Base-by-base conservation (phyloP, 176 grass and related monocot species). In the Juncus inflexus region DNA sequence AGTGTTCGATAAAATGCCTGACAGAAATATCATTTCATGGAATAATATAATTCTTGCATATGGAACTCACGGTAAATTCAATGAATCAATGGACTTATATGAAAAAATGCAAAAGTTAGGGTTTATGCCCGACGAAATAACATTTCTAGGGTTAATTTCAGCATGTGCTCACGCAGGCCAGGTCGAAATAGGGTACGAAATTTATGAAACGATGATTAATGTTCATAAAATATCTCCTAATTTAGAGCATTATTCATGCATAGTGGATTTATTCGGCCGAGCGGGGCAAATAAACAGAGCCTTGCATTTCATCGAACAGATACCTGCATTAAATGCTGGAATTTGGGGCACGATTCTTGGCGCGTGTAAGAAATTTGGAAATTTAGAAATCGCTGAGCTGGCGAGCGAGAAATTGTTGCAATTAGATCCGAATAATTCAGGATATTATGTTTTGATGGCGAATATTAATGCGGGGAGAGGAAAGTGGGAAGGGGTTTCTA, bases 371-470 rank as follows among this genome's bases (percentile, higher is more conserved):
- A 64, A 90, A 38, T 72, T 86, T 82, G 74, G 81, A 42, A 82
- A 87, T 49, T 60, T 87, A 64, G 86, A 82, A 52, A 67, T 95
- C 63, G 90, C 86, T 41, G 83, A 87, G 13, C 56, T 96, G 16
- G 91, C 83, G 49, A 90, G 81, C 7, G 62, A 80, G 42, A 74
- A 87, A 58, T 67, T 90, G 37, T 85, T 85, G 47, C 72, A 85
- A 43, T 65, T 90, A 72, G 91, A 96, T 70, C 86, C 84, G 45
- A 10, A 58, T 37, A 96, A 96, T 76, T 90, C 90, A 71, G 90
- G 90, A 50, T 95, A 90, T 75, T 95, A 90, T 79, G 87, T 96
- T 35, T 81, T 96, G 43, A 87, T 90, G 81, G 87, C 91, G 50
- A 96, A 96, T 79, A 84, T 87, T 41, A 84, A 87, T 83, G 91